Base-by-base conservation (phyloP, 2,329 filamentous ascomycete species). In the Neonectria punicea region DNA sequence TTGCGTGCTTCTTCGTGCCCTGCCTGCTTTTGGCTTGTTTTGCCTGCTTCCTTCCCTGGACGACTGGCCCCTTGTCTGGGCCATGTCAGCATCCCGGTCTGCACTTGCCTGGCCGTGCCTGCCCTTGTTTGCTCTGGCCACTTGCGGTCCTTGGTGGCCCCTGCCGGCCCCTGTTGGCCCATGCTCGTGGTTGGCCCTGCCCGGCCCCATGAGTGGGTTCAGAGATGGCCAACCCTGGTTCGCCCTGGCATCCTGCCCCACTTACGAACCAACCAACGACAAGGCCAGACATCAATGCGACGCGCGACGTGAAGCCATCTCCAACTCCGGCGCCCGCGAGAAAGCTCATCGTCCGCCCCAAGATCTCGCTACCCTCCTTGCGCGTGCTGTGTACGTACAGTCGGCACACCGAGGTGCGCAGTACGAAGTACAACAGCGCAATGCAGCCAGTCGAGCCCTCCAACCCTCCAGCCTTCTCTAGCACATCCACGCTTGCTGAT, bases 221-320 rank as follows among this genome's bases (percentile, higher is more conserved):
- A 55, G 43, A 30, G 43, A 63, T 63, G 47, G 22, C 50, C 50
- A 44, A 55, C 61, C 53, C 55, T 63, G 25, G 55, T 51, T 59
- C 55, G 55, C 63, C 56, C 66, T 65, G 64, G 60, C 69, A 66
- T 65, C 34, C 43, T 66, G 63, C 70, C 63, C 72, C 72, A 73
- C 72, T 53, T 60, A 64, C 61, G 56, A 73, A 67, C 65, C 56
- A 73, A 67, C 72, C 72, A 73, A 71, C 66, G 57, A 67, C 65
- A 69, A 66, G 62, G 67, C 70, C 65, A 69, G 70, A 69, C 71
- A 68, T 69, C 58, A 58, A 65, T 72, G 62, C 67, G 67, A 67
- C 69, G 61, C 67, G 63, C 69, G 69, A 69, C 61, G 46, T 64
- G 71, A 71, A 70, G 70, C 70, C 68, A 73, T 73, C 70, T 71